These are phyloP conservation scores for Ustilago hordei DNA, from an alignment of 1,284 basidiomycete species.

Conservation along the genomic window DNA sequence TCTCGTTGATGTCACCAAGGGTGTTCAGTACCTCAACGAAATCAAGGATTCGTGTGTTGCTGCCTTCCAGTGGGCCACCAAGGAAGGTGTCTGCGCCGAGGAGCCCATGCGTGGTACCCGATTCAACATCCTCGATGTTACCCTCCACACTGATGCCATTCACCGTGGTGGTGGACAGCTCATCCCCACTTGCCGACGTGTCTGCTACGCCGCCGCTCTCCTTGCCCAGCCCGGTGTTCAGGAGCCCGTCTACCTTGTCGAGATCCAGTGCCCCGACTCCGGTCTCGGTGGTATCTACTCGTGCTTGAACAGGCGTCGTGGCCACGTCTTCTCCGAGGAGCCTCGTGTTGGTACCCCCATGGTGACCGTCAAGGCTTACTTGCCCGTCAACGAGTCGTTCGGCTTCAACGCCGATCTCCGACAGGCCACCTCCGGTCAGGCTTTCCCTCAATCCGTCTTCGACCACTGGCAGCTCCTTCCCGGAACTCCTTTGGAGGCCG, in stretches of 20 bases:
- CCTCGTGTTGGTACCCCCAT: constrained; percentile 97
- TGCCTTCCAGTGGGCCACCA: constrained; percentile 98
- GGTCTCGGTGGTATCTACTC: constrained; percentile 98
- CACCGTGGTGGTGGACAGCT: constrained; percentile 99
- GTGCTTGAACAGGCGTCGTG: constrained; percentile 94
- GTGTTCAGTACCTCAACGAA: constrained; percentile 81
- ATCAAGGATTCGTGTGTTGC: constrained; percentile 99
- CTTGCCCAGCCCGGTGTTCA: constrained; percentile 92
- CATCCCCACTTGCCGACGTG: constrained; percentile 95
- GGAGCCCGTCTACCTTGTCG: constrained; percentile 97
- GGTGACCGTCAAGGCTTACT: constrained; percentile 99
- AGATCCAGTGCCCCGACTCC: constrained; percentile 98
- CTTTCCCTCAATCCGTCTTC: constrained; percentile 96
- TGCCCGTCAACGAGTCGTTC: constrained; percentile 97
- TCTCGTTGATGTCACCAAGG: constrained; percentile 98
- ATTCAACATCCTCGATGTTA: constrained; percentile 95
- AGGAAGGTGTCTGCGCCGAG: constrained; percentile 87
- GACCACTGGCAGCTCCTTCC: constrained; percentile 77
- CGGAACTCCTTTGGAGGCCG: constrained; percentile 76
- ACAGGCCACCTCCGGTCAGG: constrained; percentile 92
- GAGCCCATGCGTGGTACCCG: constrained; percentile 99
- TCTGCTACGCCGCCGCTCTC: constrained; percentile 93
- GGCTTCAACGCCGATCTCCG: constrained; percentile 98
- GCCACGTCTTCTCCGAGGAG: constrained; percentile 97
- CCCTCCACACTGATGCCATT: constrained; percentile 97